Base-by-base conservation (phyloP, 2,329 filamentous ascomycete genomes). In the Rutstroemia sp. region DNA sequence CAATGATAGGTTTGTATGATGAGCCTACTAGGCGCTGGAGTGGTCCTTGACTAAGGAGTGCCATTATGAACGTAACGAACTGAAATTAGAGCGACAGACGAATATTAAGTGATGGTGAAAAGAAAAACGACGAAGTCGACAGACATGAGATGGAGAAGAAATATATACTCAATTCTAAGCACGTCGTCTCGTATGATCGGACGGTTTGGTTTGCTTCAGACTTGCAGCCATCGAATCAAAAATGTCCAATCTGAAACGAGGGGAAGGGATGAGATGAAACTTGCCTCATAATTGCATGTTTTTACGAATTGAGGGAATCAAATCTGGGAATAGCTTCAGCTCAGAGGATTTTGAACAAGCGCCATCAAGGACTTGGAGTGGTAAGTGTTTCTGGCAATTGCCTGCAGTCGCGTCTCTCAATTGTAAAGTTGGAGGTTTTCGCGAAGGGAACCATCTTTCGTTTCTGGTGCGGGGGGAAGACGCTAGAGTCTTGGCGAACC, bases 1-100 rank as follows among this genome's bases (percentile, higher is more conserved):
- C 46, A 30, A 61, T 49, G 21, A 58, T 47, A 12, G 52, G 55
- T 30, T 54, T 57, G 30, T 52, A 18, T 42, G 39, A 42, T 0
- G 39, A 42, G 19, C 39, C 39, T 34, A 34, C 10, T 10, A 34
- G 30, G 30, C 30, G 30, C 30, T 34, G 30, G 10, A 34, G 10
- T 14, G 30, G 30, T 34, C 30, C 30, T 34, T 34, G 30, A 34
- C 30, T 34, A 9, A 42, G 16, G 39, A 42, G 39, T 19, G 39
- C 39, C 39, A 42, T 42, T n/a, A 19, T 42, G 39, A 7, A 42
- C 3, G 19, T 3, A 42, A 18, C 5, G 16, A 19, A 19, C 14
- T 6, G n/a, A 12, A 42, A 42, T 42, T 9, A 18, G 39, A 42
- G 16, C 19, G 39, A 42, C 30, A 34, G 30, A 42, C 19, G 5